Percentiles rank a stretch among this genome's conserved stretches.
These are phyloP conservation scores for Boletellus ananiceps DNA, from an alignment of 768 basidiomycete species.

Conservation along the genomic window DNA sequence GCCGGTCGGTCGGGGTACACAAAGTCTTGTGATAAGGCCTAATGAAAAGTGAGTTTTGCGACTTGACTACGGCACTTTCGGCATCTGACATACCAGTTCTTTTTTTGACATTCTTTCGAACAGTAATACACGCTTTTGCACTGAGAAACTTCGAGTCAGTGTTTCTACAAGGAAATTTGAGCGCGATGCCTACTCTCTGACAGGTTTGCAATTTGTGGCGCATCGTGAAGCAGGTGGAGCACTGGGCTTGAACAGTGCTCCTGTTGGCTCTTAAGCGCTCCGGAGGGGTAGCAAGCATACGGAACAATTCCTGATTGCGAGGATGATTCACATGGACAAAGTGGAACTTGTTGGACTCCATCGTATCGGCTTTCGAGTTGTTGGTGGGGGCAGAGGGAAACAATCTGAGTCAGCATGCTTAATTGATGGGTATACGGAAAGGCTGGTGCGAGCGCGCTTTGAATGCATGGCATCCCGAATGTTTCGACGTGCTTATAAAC, in stretches of 20 bases:
- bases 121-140: background rate
- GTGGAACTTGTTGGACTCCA: background rate
- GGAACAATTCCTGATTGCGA: background rate
- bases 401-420: no score
- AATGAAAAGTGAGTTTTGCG: background rate
- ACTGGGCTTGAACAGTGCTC: background rate
- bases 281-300: background rate
- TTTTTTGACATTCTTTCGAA: background rate
- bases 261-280: background rate
- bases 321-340: background rate
- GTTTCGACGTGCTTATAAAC: no score
- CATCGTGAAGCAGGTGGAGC: background rate
- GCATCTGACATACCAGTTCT: background rate
- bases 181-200: background rate
- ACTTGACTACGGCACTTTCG: background rate
- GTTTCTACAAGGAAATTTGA: background rate
- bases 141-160: background rate
- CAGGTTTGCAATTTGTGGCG: background rate
- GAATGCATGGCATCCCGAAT: no score
- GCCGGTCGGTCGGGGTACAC: background rate
- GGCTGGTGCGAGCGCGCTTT: no score
- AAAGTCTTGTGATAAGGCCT: background rate
- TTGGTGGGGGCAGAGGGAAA: no score
- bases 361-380: background rate
- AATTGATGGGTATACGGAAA: no score